Evolutionary conservation across 1,284 basidiomycete genomes (phyloP).

Genomic region (Moesziomyces globuligerus): DNA sequence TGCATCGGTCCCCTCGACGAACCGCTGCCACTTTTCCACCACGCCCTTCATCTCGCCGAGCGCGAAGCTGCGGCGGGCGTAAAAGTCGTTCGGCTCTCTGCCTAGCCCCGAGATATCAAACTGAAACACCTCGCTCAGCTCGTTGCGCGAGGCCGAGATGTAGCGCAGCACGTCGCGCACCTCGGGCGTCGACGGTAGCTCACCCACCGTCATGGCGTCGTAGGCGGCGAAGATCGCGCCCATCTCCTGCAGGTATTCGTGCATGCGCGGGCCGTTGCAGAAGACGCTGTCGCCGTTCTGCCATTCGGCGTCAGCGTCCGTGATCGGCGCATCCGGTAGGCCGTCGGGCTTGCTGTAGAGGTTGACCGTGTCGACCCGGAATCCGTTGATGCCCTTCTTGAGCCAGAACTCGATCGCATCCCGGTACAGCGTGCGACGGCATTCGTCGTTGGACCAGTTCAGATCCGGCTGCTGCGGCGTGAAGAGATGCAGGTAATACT

Average conservation of each 20-base stretch:
- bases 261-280: slow-evolving; percentile 68
- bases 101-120: slow-evolving; percentile 75
- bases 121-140: slow-evolving; percentile 73
- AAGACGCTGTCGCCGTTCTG: slow-evolving; percentile 72
- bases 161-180: slow-evolving; percentile 72
- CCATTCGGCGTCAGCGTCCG: slow-evolving; percentile 72
- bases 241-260: slow-evolving; percentile 75
- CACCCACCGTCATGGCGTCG: slow-evolving; percentile 75
- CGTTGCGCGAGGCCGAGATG: slow-evolving; percentile 74
- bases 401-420: slow-evolving; percentile 79
- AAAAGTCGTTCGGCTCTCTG: slow-evolving; percentile 63
- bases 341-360: slow-evolving; percentile 56
- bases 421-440: slow-evolving; percentile 72
- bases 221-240: slow-evolving; percentile 71
- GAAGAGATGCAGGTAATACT: slow-evolving; percentile 81
- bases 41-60: slow-evolving; percentile 73
- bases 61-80: slow-evolving; percentile 71
- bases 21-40: slow-evolving; percentile 73
- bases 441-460: slow-evolving; percentile 76
- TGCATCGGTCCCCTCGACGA: slow-evolving; percentile 23
- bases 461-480: slow-evolving; percentile 78
- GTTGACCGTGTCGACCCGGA: slow-evolving; percentile 68
- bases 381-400: slow-evolving; percentile 79
- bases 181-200: slow-evolving; percentile 69
- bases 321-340: slow-evolving; percentile 61